Conservation (phyloP, 805 yeast species). For the Yamadazyma paraphyllophila region DNA sequence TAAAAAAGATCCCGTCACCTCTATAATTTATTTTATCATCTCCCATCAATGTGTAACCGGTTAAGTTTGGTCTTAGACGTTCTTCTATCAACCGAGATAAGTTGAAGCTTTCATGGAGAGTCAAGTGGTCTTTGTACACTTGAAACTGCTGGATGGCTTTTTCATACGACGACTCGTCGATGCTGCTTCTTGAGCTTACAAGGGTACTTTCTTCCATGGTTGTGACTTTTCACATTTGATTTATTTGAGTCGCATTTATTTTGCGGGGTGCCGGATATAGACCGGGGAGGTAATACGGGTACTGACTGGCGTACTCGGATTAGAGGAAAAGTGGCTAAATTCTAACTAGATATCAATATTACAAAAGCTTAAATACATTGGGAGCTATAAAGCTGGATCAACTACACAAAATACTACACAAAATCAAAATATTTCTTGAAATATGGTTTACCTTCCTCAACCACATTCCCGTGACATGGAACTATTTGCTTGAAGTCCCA, state of each 20-base stretch:
- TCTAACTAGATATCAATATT: no score
- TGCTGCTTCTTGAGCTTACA: neutral
- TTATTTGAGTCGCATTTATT: neutral
- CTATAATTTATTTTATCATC: slow-evolving; percentile 33
- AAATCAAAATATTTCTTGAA: slow-evolving; percentile 20
- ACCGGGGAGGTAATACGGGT: neutral
- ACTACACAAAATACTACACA: no score
- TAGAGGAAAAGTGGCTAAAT: no score
- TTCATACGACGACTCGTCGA: slow-evolving; percentile 2
- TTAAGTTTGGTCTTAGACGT: slow-evolving; percentile 32
- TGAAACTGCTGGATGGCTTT: slow-evolving; percentile 3
- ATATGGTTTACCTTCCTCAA: slow-evolving; percentile 38
- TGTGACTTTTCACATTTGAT: neutral
- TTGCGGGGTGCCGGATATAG: slow-evolving; percentile 7
- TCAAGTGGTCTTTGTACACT: slow-evolving; percentile 3
- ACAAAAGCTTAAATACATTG: no score
- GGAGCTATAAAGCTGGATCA: no score
- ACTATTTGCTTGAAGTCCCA: slow-evolving; percentile 54
- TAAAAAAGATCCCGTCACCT: slow-evolving; percentile 30
- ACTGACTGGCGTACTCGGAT: no score
- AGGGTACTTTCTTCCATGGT: slow-evolving; percentile 5
- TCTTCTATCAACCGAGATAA: slow-evolving; percentile 21
- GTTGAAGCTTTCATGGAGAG: slow-evolving; percentile 10
- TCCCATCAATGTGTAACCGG: slow-evolving; percentile 36
- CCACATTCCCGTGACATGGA: slow-evolving; percentile 59